Conservation (phyloP, 2,329 filamentous ascomycete genomes). For the Fusarium temperatum region DNA sequence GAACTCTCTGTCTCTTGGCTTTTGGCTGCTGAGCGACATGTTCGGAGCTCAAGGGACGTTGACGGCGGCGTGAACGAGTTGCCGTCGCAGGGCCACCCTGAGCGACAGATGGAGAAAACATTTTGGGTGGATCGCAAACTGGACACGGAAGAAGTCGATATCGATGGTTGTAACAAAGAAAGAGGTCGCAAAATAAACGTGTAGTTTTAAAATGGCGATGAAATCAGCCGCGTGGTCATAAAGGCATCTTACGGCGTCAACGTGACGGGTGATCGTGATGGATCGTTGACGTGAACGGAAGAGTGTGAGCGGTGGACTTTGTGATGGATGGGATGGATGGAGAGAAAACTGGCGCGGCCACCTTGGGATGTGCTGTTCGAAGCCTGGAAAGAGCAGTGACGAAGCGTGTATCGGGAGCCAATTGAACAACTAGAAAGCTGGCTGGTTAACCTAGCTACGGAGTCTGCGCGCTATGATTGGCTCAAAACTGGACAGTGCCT, state of each 20-base stretch:
- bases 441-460: conserved; percentile 35
- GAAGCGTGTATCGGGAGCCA: conserved; percentile 42
- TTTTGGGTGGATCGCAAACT: conserved; percentile 48
- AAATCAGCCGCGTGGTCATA: conserved; percentile 38
- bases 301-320: conserved; percentile 38
- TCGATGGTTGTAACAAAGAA: conserved; percentile 15
- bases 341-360: conserved; percentile 32
- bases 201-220: conserved; percentile 36
- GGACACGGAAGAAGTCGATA: conserved; percentile 11
- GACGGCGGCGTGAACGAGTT: conserved; percentile 69
- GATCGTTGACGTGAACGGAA: conserved; percentile 29
- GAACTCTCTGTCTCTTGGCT: conserved; percentile 69
- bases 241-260: conserved; percentile 41
- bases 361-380: conserved; percentile 5
- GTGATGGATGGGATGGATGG: conserved; percentile 26
- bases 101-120: conserved; percentile 68
- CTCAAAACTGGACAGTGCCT: background rate
- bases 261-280: conserved; percentile 25
- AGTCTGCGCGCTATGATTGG: conserved; percentile 36
- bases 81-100: conserved; percentile 64
- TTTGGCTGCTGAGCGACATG: conserved; percentile 66
- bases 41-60: conserved; percentile 66
- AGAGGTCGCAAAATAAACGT: conserved; percentile 20
- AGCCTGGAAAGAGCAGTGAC: conserved; percentile 37
- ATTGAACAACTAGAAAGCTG: conserved; percentile 39